Base-by-base conservation (phyloP, 2,329 filamentous ascomycete genomes). In the Fusarium penzigii region DNA sequence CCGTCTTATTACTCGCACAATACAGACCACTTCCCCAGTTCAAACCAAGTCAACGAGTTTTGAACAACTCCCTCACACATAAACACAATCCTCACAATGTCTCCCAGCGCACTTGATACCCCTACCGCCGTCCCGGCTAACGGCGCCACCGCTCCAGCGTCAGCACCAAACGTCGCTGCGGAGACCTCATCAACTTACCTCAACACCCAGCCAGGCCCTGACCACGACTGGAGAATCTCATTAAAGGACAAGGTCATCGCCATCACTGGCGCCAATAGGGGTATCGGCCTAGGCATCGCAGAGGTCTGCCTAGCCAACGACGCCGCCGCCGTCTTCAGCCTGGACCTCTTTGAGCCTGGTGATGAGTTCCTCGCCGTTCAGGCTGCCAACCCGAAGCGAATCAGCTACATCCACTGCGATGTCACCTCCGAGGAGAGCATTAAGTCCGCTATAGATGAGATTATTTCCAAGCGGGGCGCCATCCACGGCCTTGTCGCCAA, bases 401-500 rank as follows among this genome's bases (percentile, higher is more conserved):
- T 81, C 16, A 68, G 71, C 46, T 79, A 75, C 61, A 63, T 78
- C 49, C 64, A 78, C 48, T 75, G 75, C 59, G 75, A 78, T 47
- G 75, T 79, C 4, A 78, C 75, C 8, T 57, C 63, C 12, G 75
- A 78, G 51, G 65, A 69, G 49, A 72, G 68, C 42, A 66, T 78
- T 16, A 66, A 70, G 46, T 64, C 65, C 5, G 74, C 74, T 3
- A 64, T 79, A 29, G 72, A 78, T 41, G 59, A 66, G 49, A 66
- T 78, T 39, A 67, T 75, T 6, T 64, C 64, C 25, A 61, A 66
- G 41, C 63, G 65, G n/a, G 74, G 75, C 29, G 67, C 70, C 36
- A 69, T 76, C 52, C 71, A 78, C 59, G 75, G 76, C 51, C 77
- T 82, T 68, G 76, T 80, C 3, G 73, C 71, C 20, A 80, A 81